Percentiles rank a stretch among this genome's conserved stretches.
Conservation (phyloP, 2,329 filamentous ascomycete species). For the Colletotrichum nymphaeae region DNA sequence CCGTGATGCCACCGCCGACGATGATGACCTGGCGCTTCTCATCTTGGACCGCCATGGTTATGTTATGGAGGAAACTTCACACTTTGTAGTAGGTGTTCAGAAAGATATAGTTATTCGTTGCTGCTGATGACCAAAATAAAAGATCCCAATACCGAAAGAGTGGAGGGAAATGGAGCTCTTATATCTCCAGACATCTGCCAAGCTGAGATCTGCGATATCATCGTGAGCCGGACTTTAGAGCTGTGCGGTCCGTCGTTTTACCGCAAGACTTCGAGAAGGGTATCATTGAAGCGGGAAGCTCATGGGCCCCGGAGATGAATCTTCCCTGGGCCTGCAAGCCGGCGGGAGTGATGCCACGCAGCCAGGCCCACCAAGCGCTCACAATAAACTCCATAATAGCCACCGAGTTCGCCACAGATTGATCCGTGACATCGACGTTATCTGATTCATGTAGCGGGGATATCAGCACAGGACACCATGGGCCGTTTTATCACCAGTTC, state of each 20-base stretch:
- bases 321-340: not conserved
- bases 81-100: not conserved
- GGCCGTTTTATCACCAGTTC: not conserved
- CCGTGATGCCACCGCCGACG: conserved; percentile 39
- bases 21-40: conserved; percentile 36
- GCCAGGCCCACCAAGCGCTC: not conserved
- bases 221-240: not conserved
- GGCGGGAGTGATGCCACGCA: not conserved
- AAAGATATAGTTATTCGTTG: not conserved
- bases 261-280: not conserved
- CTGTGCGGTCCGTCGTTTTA: not conserved
- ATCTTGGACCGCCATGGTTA: conserved; percentile 7
- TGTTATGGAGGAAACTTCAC: not conserved
- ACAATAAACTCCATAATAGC: not conserved
- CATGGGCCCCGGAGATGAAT: conserved; percentile 1
- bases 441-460: not conserved
- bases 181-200: not conserved
- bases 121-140: too few species aligned
- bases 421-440: not conserved
- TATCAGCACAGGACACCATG: not conserved
- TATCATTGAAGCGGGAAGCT: not conserved
- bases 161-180: not conserved
- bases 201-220: too few species aligned
- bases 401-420: not conserved
- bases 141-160: not conserved